Base-by-base conservation (phyloP, 768 basidiomycete genomes). In the Thelephora aurantiotincta region DNA sequence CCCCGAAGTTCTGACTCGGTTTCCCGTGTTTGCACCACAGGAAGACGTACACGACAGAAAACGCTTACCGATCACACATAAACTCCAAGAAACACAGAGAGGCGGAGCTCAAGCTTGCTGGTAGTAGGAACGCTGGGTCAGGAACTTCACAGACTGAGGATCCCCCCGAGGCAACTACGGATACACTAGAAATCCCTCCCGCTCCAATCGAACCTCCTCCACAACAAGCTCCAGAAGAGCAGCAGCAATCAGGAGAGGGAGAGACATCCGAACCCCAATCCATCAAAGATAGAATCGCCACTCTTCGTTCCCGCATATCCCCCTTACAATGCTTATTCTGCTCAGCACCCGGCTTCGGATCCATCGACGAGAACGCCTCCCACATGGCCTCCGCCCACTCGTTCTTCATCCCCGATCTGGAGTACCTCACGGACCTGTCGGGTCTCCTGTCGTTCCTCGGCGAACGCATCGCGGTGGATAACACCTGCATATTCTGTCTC, bases 331-430 rank as follows among this genome's bases (percentile, higher is more conserved):
- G 94, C 60, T 81, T 99, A 47, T 99, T 98, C 71, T 99, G 96
- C 67, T 49, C 75, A 23, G 45, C 49, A 5, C 54, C 67, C 26
- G 60, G 68, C 13, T 67, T 71, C 16, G 26, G 67, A 0, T 68
- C 77, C 9, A 63, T 89, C 33, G 69, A 78, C 14, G 75, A 70
- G 4, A 90, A 81, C 56, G 72, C 93, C 35, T 64, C 72, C 1
- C 96, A 99, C 70, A 99, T 99, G 96, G 78, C 84, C 35, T 60
- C 63, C 44, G 62, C 63, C 0, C 96, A 99, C 65, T 91, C 91
- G 7, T 98, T 98, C 73, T 96, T 94, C 70, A 72, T 99, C 52
- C 96, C 96, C 41, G 93, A 98, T 56, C 79, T 80, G 36, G 88
- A 96, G 43, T 93, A 85, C 63, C 78, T 98, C 55, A 68, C 82